These are phyloP conservation scores for Patellifolia procumbens DNA, from an alignment of 179 eudicot species.

Conservation along the genomic window DNA sequence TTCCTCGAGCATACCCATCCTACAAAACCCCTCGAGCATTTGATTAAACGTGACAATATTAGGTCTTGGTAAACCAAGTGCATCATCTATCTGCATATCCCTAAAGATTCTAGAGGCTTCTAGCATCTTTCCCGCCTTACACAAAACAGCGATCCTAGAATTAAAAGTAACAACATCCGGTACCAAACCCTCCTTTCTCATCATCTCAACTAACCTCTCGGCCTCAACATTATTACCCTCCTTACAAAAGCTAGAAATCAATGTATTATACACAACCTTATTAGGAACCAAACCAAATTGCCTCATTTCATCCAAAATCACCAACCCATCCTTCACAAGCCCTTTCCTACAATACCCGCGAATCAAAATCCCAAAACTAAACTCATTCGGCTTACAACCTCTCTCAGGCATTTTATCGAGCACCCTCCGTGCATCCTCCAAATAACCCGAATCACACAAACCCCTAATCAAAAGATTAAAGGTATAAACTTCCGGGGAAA, in stretches of 20 bases:
- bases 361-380: conserved; percentile 75
- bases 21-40: conserved; percentile 78
- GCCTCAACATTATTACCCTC: conserved; percentile 71
- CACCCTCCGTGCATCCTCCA: conserved; percentile 74
- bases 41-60: conserved; percentile 61
- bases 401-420: conserved; percentile 78
- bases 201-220: conserved; percentile 73
- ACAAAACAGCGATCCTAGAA: conserved; percentile 79
- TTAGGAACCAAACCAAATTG: conserved; percentile 47
- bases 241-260: conserved; percentile 72
- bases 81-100: conserved; percentile 85
- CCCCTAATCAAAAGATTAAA: conserved; percentile 70
- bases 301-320: conserved; percentile 59
- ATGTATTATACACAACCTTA: conserved; percentile 71
- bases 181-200: conserved; percentile 66
- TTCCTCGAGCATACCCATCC: conserved; percentile 78
- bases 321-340: conserved; percentile 44
- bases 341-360: conserved; percentile 74
- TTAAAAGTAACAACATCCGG: conserved; percentile 91
- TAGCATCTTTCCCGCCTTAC: conserved; percentile 67
- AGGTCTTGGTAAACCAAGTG: conserved; percentile 69
- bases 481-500: conserved; percentile 64
- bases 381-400: conserved; percentile 76
- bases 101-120: conserved; percentile 89
- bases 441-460: conserved; percentile 60